Base-by-base conservation (phyloP, 257 asterid genomes). In the Solanum pimpinellifolium region DNA sequence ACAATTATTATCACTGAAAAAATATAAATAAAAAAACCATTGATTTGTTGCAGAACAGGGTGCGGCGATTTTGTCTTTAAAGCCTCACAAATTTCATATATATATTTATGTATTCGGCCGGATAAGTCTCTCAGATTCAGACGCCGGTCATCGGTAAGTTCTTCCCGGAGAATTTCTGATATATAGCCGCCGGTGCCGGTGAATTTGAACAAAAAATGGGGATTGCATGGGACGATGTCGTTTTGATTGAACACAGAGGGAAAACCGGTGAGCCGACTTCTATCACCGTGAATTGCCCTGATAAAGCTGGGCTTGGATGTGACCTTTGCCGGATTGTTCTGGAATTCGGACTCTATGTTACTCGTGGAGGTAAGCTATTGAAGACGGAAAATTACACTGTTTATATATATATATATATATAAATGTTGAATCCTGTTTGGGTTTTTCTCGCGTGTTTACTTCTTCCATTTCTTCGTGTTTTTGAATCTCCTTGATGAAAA, bases 271-370 rank as follows among this genome's bases (percentile, higher is more conserved):
- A 92, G 68, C 91, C 92, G 16, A 90, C 90, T 33, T 87, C 90
- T 11, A 85, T 92, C n/a, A 92, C 92, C 46, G 91, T 92, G 27
- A 92, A 92, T 80, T 92, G 94, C 60, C 91, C 93, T 11, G 94
- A 92, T 49, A 92, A 91, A 73, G 88, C 93, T 66, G 94, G 94
- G 4, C 92, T 92, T 44, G 94, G 94, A 2, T 92, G 93, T 37
- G 94, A 92, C 80, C 87, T 92, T 23, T 84, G 91, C 60, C 49
- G 92, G 12, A 90, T 90, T 52, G 85, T 92, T 87, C 93, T 92
- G 13, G 93, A 90, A 87, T 92, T 92, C 41, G 92, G 93, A 2
- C 94, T 92, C 89, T 86, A 89, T 75, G 86, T 91, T 78, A 87
- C 83, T 42, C 91, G 92, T 31, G 92, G 91, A 89, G 94, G 94